Evolutionary conservation across 495 filamentous ascomycete species (phyloP), one percentile per base, ranked within the genome.

Genomic region (Penicillium psychrofluorescens): DNA sequence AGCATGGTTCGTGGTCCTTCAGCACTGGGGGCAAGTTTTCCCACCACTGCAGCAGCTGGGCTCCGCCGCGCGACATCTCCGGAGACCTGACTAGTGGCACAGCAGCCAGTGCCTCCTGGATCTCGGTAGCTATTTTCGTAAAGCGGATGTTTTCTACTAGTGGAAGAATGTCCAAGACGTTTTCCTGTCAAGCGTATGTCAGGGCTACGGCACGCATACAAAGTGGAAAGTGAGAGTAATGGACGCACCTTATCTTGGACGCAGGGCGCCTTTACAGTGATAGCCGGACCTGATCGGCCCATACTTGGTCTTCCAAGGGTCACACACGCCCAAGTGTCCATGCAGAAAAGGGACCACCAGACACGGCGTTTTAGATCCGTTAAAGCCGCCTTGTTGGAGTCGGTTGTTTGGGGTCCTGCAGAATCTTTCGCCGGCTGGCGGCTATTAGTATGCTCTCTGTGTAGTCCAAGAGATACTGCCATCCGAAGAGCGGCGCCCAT

Each of bases 271-370:
- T 72, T 64, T 47, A 84, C 79, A 41, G 82, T 84, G 56, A 86
- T 81, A n/a, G 76, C 77, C 6, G 80, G 77, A 8, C 78, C 77
- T 72, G 78, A 83, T 27, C 80, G 71, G 8, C 81, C 83, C 58
- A 87, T 75, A n/a, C 79, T 83, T 8, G 80, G 81, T 28, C 83
- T 68, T n/a, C 83, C 83, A 44, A 83, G 75, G 11, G 81, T 86
- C 10, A 80, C 85, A n/a, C 72, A 76, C 2, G 78, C 83, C 81
- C 83, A 87, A 2, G 82, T 80, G 59, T 87, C 83, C 29, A 87
- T 67, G 66, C 79, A 84, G 63, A 81, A 80, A 42, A 86, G 62
- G 40, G 73, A 79, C 83, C 83, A 87, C 83, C 83, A 87, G 29
- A 82, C 80, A 36, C 83, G 68, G 27, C 83, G 58, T 51, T 79